Base-by-base conservation (phyloP, 768 basidiomycete species). In the Hemileccinum impolitum region DNA sequence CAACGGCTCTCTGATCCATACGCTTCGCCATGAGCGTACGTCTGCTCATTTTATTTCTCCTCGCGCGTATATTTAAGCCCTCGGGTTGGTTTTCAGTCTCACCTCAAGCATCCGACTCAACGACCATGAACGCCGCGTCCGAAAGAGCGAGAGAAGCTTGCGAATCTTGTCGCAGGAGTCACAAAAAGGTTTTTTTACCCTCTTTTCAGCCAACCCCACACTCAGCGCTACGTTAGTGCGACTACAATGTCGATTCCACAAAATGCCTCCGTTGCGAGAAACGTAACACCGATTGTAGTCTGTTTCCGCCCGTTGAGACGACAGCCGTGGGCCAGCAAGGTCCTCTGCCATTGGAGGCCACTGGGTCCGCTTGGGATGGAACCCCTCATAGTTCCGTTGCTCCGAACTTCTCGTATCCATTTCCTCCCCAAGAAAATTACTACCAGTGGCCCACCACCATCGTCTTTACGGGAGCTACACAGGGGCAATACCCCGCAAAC, bases 61-160 rank as follows among this genome's bases (percentile, higher is more conserved):
- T 41, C 21, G 18, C 31, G 15, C n/a, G 23, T 21, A 43, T 65
- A 64, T 63, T 60, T 64, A 64, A 58, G 38, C 43, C 15, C 25
- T 19, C 7, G 30, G 13, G 13, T 12, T 41, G 0, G 15, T 34
- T 23, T 52, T 42, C 2, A 30, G 6, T 23, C 23, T 6, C 23
- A 38, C 15, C 32, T 39, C 28, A 28, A 37, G 38, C 43, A 42
- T 36, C 26, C 47, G 43, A 47, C 45, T 19, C 39, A 39, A 21
- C 45, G 48, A 43, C 23, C 32, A 65, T 64, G 63, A 64, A 42
- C 54, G 34, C 9, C 21, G 25, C 35, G 8, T 1, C 51, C 35
- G 55, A 58, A 28, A 65, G 64, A 60, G 63, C 62, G 12, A 61
- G 45, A 47, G 58, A 55, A 35, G 62, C 62, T n/a, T 64, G 62